phyloP scores from a whole-genome alignment of 805 yeast genomes.

The Pachysolen tannophilus region DNA sequence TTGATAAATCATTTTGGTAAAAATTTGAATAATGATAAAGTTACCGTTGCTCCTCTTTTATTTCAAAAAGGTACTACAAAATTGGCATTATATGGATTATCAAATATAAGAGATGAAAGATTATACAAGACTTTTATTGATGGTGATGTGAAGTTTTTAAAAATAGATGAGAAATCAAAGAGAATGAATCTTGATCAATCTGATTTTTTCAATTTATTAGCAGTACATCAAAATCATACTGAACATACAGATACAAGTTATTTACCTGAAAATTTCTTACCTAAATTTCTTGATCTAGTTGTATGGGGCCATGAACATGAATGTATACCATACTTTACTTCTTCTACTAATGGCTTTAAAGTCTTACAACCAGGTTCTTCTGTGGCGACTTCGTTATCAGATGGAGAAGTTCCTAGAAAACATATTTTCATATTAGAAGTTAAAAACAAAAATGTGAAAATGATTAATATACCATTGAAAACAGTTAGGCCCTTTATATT shows the following conservation, averaged over 20 bases:
- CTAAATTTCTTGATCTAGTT: constrained; percentile 72
- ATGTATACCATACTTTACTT: constrained; percentile 64
- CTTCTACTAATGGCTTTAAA: constrained; percentile 57
- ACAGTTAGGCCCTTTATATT: constrained; percentile 80
- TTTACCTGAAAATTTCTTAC: constrained; percentile 79
- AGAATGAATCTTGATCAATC: no score
- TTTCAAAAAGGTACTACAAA: constrained; percentile 78
- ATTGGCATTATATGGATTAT: constrained; percentile 82
- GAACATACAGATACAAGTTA: constrained; percentile 75
- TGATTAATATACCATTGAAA: constrained; percentile 55
- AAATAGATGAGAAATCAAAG: constrained; percentile 38
- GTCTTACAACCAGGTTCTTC: constrained; percentile 92
- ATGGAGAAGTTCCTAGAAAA: constrained; percentile 74
- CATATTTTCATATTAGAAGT: constrained; percentile 66
- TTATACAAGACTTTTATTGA: constrained; percentile 74
- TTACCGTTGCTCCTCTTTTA: constrained; percentile 67
- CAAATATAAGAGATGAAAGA: constrained; percentile 85
- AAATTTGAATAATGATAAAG: constrained; percentile 65
- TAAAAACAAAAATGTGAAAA: constrained; percentile 42
- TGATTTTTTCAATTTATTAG: constrained; percentile 78
- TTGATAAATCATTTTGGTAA: constrained; percentile 86
- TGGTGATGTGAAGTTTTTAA: constrained; percentile 68
- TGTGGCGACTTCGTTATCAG: constrained; percentile 82
- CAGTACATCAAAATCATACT: constrained; percentile 88
- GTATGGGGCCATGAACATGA: constrained; percentile 99